phyloP scores from a whole-genome alignment of 2,329 filamentous ascomycete genomes.

The Annulohypoxylon truncatum region DNA sequence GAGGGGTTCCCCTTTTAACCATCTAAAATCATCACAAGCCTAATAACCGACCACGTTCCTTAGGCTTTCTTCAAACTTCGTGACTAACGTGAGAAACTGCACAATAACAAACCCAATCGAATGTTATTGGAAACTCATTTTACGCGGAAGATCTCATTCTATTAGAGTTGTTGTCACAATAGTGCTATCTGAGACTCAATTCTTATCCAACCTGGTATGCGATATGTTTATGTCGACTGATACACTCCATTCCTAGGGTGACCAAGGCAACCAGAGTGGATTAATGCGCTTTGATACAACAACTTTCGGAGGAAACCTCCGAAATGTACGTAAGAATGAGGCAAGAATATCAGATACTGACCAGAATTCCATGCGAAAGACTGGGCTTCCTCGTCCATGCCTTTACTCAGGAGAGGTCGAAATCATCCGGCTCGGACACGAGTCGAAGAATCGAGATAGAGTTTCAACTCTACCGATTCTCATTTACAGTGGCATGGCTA shows the following conservation, averaged over 20 bases:
- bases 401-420: background rate
- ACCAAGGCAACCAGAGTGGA: background rate
- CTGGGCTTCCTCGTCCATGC: background rate
- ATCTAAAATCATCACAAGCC: background rate
- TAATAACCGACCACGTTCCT: background rate
- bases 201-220: background rate
- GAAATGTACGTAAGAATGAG: background rate
- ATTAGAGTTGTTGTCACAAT: background rate
- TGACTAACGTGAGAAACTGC: background rate
- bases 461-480: background rate
- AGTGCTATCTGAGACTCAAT: background rate
- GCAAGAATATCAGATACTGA: background rate
- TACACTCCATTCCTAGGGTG: background rate
- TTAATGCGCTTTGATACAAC: background rate
- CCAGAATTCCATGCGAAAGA: background rate
- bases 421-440: background rate
- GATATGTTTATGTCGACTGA: background rate
- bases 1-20: slow-evolving; percentile 12
- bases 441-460: background rate
- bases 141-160: background rate
- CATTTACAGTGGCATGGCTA: background rate
- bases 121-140: background rate
- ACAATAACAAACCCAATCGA: background rate
- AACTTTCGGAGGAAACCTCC: background rate
- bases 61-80: background rate